Evolutionary conservation across 495 filamentous ascomycete species (phyloP), one percentile per base, ranked within the genome.

Genomic region (Aeminium ludgeri): DNA sequence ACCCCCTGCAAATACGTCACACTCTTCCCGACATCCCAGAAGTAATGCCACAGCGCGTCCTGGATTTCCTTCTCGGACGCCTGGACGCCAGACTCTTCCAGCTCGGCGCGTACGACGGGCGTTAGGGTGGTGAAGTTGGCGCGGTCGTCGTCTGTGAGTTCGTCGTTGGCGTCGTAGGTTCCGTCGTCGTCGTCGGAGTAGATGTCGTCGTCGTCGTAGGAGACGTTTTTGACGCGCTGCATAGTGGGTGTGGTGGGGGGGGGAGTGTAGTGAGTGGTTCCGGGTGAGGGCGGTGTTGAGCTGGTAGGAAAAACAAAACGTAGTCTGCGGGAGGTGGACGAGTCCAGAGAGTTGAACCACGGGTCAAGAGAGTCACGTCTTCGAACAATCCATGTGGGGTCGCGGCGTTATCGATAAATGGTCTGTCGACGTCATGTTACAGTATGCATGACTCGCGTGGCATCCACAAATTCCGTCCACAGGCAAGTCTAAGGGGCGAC

Each of bases 31-130:
- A 93, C 66, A 55, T 97, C 87, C 54, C 82, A 95, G 58, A 86
- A 97, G 58, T 94, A 95, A 58, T 96, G 73, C 83, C 85, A 97
- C 23, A 97, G 58, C 0, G 85, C 70, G 38, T 96, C 91, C 55
- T 92, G 70, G 31, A 93, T 86, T 44, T 91, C 78, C 25, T 71
- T 63, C 35, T 74, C 70, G 16, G 76, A 73, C 33, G 78, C 64
- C 31, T 45, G 42, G 19, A 48, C 16, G 13, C 36, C 37, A 8
- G 37, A 35, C 35, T 18, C 32, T 34, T 41, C 23, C 28, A 39
- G 30, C 30, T 49, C 34, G 17, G 35, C 54, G 28, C 17, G 29
- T 49, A 59, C 48, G 40, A 37, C 36, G 38, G 32, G 31, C 10
- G 20, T 39, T 17, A 32, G 38, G 31, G 34, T 41, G 27, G 27